Conservation (phyloP, 2,329 filamentous ascomycete genomes). For the Colletotrichum neosansevieriae region DNA sequence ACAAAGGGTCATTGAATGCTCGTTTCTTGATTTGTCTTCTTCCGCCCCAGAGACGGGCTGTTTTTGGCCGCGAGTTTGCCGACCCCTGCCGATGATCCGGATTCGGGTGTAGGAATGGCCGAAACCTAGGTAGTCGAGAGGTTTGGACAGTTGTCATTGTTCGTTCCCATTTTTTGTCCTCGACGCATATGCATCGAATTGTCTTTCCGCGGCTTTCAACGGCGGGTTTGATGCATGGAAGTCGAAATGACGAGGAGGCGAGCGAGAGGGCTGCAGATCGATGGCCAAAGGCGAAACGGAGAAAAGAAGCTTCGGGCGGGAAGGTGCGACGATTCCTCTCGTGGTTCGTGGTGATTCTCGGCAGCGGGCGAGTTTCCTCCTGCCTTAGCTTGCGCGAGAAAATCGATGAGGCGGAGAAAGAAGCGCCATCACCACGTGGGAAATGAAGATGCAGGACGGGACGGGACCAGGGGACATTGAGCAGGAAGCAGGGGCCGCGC, state of each 20-base stretch:
- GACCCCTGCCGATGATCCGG: not conserved
- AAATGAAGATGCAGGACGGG: not conserved
- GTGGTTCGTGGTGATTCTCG: constrained; percentile 5
- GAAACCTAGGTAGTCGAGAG: not conserved
- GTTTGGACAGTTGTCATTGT: not conserved
- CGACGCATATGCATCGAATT: not conserved
- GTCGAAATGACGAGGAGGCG: not conserved
- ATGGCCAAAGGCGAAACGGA: not conserved
- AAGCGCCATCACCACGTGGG: constrained; percentile 26
- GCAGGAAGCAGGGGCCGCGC: not conserved
- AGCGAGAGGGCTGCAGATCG: not conserved
- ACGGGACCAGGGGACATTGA: not conserved
- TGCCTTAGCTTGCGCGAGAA: constrained; percentile 1
- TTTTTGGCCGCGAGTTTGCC: constrained; percentile 8
- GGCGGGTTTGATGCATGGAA: not conserved
- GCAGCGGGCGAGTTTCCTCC: not conserved
- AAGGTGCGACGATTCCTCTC: constrained; percentile 2
- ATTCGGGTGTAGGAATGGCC: not conserved
- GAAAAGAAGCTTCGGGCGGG: not conserved
- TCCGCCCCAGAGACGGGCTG: not conserved
- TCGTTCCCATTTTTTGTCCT: not conserved
- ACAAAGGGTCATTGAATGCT: constrained; percentile 10
- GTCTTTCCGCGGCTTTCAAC: not conserved
- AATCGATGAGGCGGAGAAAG: constrained; percentile 16
- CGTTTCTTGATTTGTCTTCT: not conserved